Conservation (phyloP, 768 basidiomycete species). For the Kwoniella newhampshirensis region DNA sequence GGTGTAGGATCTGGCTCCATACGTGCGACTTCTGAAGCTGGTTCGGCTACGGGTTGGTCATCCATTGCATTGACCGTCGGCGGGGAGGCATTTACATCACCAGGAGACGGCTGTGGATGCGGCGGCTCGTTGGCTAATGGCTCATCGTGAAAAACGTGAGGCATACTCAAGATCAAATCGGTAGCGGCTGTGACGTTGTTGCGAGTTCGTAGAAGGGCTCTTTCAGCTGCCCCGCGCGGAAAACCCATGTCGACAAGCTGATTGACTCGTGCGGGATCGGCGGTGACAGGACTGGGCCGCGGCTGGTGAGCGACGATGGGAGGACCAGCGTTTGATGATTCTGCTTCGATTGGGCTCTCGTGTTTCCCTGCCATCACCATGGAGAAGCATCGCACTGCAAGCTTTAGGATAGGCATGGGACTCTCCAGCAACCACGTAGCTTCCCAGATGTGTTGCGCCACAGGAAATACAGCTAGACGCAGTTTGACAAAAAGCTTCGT, state of each 20-base stretch:
- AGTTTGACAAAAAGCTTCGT: conserved; percentile 70
- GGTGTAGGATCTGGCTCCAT: conserved; percentile 3
- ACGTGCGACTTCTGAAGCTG: neutral
- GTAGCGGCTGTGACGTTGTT: conserved; percentile 89
- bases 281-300: conserved; percentile 54
- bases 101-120: conserved; percentile 9
- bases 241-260: conserved; percentile 97
- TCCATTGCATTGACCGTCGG: conserved; percentile 4
- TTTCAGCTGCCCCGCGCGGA: conserved; percentile 78
- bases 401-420: conserved; percentile 71
- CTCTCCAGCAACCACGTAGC: conserved; percentile 73
- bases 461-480: conserved; percentile 68
- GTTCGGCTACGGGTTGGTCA: conserved; percentile 7
- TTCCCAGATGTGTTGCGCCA: conserved; percentile 72
- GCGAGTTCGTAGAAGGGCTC: conserved; percentile 75
- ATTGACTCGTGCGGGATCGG: conserved; percentile 74
- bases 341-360: conserved; percentile 65
- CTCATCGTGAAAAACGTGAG: conserved; percentile 37
- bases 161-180: conserved; percentile 75
- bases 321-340: conserved; percentile 40
- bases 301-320: conserved; percentile 33
- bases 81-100: conserved; percentile 5
- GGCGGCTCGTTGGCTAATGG: conserved; percentile 29
- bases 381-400: conserved; percentile 72
- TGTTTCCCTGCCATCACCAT: conserved; percentile 79